Conservation (phyloP, 345 rosid genomes). For the Moringa oleifera region DNA sequence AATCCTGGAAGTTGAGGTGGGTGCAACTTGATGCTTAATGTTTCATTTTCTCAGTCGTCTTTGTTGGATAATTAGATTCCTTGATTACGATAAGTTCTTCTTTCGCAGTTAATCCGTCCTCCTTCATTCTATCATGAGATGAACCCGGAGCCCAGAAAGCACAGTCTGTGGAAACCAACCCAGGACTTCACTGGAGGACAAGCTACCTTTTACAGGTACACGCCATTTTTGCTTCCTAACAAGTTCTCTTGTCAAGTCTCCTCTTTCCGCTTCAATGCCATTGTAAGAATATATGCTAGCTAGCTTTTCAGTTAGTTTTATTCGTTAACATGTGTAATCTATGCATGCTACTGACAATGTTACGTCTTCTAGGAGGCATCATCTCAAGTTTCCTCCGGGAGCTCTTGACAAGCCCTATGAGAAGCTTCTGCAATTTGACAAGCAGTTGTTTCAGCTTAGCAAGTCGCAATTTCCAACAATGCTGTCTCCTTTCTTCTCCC, state of each 20-base stretch:
- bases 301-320: no score
- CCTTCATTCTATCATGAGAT: constrained; percentile 35
- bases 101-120: constrained; percentile 27
- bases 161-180: constrained; percentile 34
- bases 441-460: constrained; percentile 24
- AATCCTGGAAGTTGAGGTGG: constrained; percentile 33
- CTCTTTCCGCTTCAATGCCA: no score
- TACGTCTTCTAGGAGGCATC: constrained; percentile 46
- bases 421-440: constrained; percentile 35
- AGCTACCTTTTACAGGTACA: constrained; percentile 40
- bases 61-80: not conserved
- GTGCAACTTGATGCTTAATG: not conserved
- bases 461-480: constrained; percentile 30
- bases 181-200: constrained; percentile 41
- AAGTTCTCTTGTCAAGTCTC: not conserved
- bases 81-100: not conserved
- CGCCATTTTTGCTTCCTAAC: not conserved
- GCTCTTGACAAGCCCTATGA: constrained; percentile 38
- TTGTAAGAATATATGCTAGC: no score
- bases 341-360: not conserved
- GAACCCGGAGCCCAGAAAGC: constrained; percentile 39
- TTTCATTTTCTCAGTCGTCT: not conserved
- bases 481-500: constrained; percentile 23
- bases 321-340: no score
- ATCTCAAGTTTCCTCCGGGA: constrained; percentile 36